phyloP scores from a whole-genome alignment of 768 basidiomycete species.

The Naematelia encephala region DNA sequence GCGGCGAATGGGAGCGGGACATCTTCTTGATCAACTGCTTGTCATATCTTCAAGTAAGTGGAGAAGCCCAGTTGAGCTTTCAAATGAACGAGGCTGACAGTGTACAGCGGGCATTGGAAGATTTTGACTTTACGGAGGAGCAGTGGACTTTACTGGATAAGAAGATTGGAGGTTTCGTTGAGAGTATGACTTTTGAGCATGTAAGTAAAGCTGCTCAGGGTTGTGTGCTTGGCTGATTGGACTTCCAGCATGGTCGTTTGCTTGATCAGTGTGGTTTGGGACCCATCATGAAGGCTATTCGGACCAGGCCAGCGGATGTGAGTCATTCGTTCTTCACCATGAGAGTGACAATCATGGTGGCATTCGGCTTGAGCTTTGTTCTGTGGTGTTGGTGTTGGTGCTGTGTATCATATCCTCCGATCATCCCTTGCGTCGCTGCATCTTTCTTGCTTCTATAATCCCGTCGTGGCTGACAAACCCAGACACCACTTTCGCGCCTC shows the following conservation, averaged over 20 bases:
- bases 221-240: not conserved
- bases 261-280: slow-evolving; percentile 54
- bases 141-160: slow-evolving; percentile 60
- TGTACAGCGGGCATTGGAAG: slow-evolving; percentile 44
- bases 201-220: slow-evolving; percentile 55
- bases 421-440: not conserved
- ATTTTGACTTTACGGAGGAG: slow-evolving; percentile 39
- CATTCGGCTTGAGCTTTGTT: too few relatives aligned
- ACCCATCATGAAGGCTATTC: slow-evolving; percentile 50
- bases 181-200: slow-evolving; percentile 72
- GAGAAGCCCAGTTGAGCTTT: not conserved
- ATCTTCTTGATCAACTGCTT: slow-evolving; percentile 85
- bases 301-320: slow-evolving; percentile 50
- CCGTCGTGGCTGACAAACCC: slow-evolving; percentile 1
- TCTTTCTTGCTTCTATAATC: not conserved
- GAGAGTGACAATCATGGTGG: too few relatives aligned
- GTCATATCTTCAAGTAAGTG: slow-evolving; percentile 70
- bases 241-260: slow-evolving; percentile 49
- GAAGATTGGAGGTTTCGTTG: slow-evolving; percentile 63
- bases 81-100: not conserved
- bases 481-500: slow-evolving; percentile 74
- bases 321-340: too few relatives aligned
- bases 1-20: slow-evolving; percentile 72
- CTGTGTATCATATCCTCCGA: not conserved
- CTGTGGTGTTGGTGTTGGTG: not conserved